Evolutionary conservation across 495 filamentous ascomycete genomes (phyloP).

Genomic region (Aspergillus bridgeri): DNA sequence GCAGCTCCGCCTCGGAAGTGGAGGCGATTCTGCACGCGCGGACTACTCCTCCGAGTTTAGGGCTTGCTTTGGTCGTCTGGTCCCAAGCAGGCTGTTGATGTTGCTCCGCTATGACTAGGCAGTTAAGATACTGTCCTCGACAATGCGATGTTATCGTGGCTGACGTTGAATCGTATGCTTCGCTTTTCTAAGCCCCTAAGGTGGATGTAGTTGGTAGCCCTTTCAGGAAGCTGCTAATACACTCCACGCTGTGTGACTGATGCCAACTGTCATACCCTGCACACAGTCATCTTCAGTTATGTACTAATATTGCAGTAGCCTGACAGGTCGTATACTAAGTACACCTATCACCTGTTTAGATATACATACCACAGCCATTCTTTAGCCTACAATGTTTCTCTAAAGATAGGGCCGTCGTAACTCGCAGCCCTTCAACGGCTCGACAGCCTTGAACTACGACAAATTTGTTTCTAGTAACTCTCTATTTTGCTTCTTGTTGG

Average conservation of each 20-base stretch:
- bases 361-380: not conserved
- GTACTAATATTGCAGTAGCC: not conserved
- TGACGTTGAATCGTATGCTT: not conserved
- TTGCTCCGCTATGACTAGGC: conserved; percentile 4
- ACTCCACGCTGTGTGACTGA: too few relatives aligned
- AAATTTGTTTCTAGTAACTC: not conserved
- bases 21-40: conserved; percentile 6
- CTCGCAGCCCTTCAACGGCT: too few relatives aligned
- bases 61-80: not conserved
- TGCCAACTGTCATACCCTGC: not conserved
- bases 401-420: not conserved
- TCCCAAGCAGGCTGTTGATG: too few relatives aligned
- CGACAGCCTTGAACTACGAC: not conserved
- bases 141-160: not conserved
- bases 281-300: not conserved
- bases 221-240: too few relatives aligned
- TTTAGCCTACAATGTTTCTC: not conserved
- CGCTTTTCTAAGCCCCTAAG: conserved; percentile 5
- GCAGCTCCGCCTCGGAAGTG: conserved; percentile 8
- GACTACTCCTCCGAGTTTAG: not conserved
- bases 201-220: not conserved
- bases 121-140: not conserved
- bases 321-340: not conserved
- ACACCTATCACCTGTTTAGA: not conserved
- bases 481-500: not conserved